Conservation (phyloP, 164 flowering plant genomes). For the Annona cherimola region DNA sequence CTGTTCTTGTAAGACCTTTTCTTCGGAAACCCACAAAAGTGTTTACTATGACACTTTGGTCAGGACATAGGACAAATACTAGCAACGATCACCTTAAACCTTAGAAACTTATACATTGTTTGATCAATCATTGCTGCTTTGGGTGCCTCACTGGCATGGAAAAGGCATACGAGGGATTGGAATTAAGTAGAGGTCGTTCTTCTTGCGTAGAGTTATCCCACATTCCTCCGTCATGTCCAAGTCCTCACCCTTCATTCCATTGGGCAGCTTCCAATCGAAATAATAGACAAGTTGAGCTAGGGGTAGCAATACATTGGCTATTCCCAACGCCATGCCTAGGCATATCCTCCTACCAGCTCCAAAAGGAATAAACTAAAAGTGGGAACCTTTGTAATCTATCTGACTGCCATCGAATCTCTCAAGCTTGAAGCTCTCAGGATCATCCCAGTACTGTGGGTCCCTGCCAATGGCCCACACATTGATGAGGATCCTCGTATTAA, state of each 20-base stretch:
- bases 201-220: slow-evolving; percentile 7
- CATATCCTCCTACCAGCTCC: slow-evolving; percentile 31
- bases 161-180: no score
- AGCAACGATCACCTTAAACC: no score
- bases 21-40: no score
- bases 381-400: slow-evolving; percentile 18
- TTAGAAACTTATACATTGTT: no score
- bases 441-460: slow-evolving; percentile 24
- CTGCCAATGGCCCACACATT: slow-evolving; percentile 38
- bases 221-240: slow-evolving; percentile 21
- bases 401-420: slow-evolving; percentile 18
- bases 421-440: slow-evolving; percentile 14
- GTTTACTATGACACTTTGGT: no score
- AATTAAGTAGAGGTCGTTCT: neutral
- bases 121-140: no score
- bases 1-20: no score
- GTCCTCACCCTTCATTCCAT: slow-evolving; percentile 14
- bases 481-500: slow-evolving; percentile 22
- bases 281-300: slow-evolving; percentile 19
- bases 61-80: no score
- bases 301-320: slow-evolving; percentile 14
- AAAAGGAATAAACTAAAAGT: slow-evolving; percentile 22
- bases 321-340: slow-evolving; percentile 16
- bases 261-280: slow-evolving; percentile 18
- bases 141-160: no score